Base-by-base conservation (phyloP, 345 rosid genomes). In the Dipteronia dyeriana region DNA sequence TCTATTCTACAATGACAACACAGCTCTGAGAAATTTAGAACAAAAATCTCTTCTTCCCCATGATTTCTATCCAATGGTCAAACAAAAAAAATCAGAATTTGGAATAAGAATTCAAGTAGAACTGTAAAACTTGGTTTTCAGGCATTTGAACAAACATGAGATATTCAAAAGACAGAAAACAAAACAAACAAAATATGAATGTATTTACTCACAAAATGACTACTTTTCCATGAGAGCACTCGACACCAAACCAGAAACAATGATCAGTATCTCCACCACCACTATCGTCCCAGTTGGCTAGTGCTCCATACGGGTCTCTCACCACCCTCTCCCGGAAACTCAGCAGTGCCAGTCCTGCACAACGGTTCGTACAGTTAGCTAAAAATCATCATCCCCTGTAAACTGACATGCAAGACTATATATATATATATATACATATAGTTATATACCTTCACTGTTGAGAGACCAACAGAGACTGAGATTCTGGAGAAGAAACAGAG, bases 241-340 rank as follows among this genome's bases (percentile, higher is more conserved):
- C 90, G 5, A 95, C 87, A 11, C 96, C 99, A 17, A 83, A 91
- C 99, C 99, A 93, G 22, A 86, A 90, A 80, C 99, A 95, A 53
- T 87, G 97, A 82, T 87, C 85, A 39, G 63, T 25, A 16, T 68
- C 75, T 67, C 84, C 83, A 76, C 77, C 78, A 75, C 77, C 78
- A 56, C 82, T 70, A 72, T 82, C 84, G 66, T 78, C 75, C 98
- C 98, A 91, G 82, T 83, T 84, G 64, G 87, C 79, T 66, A 95
- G 76, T 71, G 91, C 92, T 73, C 88, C 87, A 76, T 82, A 88
- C 23, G 97, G 98, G 86, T 95, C 97, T 65, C 57, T 84, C 83
- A 76, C 84, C 53, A 95, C 85, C 68, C 88, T 82, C 85, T 88
- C 90, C 53, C 86, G 81, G 73, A 93, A 88, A 75, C 86, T 90